A percentile compares a stretch with the other conserved stretches of the same genome.
Conservation (phyloP, 2,329 filamentous ascomycete species). For the Fusarium mangiferae region DNA sequence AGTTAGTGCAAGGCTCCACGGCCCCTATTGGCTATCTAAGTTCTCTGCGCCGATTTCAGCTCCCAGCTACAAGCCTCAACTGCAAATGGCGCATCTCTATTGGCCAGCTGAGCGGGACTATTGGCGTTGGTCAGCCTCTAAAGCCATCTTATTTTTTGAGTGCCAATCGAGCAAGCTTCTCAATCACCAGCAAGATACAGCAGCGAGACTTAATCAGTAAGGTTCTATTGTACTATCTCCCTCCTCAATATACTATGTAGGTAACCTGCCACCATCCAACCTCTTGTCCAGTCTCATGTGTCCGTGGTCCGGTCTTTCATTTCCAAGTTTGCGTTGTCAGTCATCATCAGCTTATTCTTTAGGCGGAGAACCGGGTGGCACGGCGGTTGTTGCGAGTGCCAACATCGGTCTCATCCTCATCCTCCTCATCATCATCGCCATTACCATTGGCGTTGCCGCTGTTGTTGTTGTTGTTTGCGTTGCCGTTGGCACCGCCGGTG, state of each 20-base stretch:
- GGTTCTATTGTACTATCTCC: neutral
- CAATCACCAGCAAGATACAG: neutral
- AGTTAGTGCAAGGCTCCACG: rapidly evolving
- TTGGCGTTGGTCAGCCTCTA: rapidly evolving
- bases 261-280: too few relatives aligned
- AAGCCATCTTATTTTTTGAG: neutral
- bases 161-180: rapidly evolving
- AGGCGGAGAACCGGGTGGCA: neutral
- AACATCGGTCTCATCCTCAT: neutral
- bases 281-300: neutral
- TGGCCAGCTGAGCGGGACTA: neutral
- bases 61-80: neutral
- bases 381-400: slow-evolving; percentile 3
- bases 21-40: neutral
- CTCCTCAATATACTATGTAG: neutral
- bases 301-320: rapidly evolving
- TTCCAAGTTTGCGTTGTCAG: neutral
- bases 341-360: neutral
- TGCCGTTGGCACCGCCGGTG: neutral
- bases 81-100: too few relatives aligned
- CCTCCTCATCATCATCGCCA: neutral
- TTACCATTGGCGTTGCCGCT: neutral
- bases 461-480: neutral
- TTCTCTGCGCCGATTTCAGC: neutral
- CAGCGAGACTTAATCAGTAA: too few relatives aligned